These are phyloP conservation scores for Apiospora pterosperma DNA, from an alignment of 2,329 filamentous ascomycete species.

Conservation along the genomic window DNA sequence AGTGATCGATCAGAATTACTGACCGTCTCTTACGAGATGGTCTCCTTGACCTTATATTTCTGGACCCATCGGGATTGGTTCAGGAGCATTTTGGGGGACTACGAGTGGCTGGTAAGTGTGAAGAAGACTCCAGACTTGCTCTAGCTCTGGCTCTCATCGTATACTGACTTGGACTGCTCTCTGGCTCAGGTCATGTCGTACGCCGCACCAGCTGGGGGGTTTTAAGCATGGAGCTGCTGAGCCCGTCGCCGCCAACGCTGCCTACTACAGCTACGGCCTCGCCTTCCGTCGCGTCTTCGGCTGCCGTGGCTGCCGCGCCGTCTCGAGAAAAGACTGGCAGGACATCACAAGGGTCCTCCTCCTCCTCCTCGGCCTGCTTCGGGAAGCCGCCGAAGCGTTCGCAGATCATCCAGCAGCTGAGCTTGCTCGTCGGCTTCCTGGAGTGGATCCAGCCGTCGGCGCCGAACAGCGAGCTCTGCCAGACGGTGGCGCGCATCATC, in stretches of 20 bases:
- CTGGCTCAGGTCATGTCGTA: constrained; percentile 37
- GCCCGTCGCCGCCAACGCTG: neutral
- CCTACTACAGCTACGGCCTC: neutral
- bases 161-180: neutral
- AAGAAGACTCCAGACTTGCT: neutral
- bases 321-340: neutral
- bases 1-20: constrained; percentile 32
- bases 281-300: neutral
- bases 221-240: constrained; percentile 38
- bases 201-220: constrained; percentile 42
- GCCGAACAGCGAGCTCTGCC: constrained; percentile 41
- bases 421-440: constrained; percentile 41
- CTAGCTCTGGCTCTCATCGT: neutral
- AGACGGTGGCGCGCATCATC: constrained; percentile 38
- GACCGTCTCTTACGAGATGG: constrained; percentile 39
- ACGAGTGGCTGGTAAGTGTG: constrained; percentile 39
- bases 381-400: constrained; percentile 23
- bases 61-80: constrained; percentile 46
- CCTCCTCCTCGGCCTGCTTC: neutral
- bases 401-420: constrained; percentile 43
- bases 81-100: constrained; percentile 32
- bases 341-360: neutral
- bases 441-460: constrained; percentile 42
- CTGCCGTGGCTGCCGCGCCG: neutral
- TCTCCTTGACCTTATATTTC: constrained; percentile 37